Base-by-base conservation (phyloP, 106 monocot genomes). In the Dioscorea dumetorum region DNA sequence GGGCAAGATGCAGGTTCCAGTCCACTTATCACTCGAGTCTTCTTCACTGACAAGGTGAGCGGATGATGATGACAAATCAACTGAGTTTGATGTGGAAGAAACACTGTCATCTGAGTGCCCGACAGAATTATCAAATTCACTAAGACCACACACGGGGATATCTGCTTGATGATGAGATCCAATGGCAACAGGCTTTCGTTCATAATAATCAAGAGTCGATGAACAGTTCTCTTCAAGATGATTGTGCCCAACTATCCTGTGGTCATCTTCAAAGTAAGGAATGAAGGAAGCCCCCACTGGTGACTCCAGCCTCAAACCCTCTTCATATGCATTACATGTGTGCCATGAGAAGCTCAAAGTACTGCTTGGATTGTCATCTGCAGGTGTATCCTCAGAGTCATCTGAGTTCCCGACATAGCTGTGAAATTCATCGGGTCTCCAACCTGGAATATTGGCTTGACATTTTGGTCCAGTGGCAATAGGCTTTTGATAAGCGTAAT, bases 101-200 rank as follows among this genome's bases (percentile, higher is more conserved):
- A 28, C 28, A 28, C 28, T 28, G 28, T 28, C 28, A 28, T 28
- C 28, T 3, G 28, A 28, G 10, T 31, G 49, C n/a, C 61, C 28
- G 21, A 19, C 61, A 49, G 48, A 19, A 51, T 35, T 35, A 62
- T 9, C 60, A 8, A 15, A 22, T 28, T 6, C 16, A 48, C 49
- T 33, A 48, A 65, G 64, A 13, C 50, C 72, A 61, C 73, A 80
- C 24, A 28, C 75, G 49, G 90, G 83, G 73, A 90, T 58, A 50
- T 74, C 75, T 22, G 75, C 86, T 67, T 90, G 90, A 76, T 90
- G 86, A 71, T 83, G 62, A 58, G 78, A 73, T 8, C 90, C 90
- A 71, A 86, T 68, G 22, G 78, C 69, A 71, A 90, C 86, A 67
- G n/a, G 73, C 56, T 83, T 90, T 50, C 68, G 72, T 70, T 62